A percentile compares a stretch with the other conserved stretches of the same genome.
phyloP scores from a whole-genome alignment of 2,329 filamentous ascomycete species.

The Zymoseptoria ardabiliae region DNA sequence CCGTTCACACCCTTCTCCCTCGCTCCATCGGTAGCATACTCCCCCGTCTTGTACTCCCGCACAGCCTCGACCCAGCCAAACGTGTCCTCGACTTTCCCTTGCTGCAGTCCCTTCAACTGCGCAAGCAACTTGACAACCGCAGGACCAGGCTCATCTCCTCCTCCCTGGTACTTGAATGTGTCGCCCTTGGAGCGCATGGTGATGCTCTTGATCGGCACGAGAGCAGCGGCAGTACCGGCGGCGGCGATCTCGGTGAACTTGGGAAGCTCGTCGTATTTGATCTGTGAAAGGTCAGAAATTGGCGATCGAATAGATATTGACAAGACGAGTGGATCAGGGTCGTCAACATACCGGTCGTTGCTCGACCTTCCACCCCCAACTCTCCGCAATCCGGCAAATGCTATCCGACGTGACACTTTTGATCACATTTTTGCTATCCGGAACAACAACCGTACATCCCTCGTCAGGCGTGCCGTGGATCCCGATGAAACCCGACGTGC shows the following conservation, averaged over 20 bases:
- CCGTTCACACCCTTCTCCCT: slow-evolving; percentile 13
- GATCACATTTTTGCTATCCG: slow-evolving; percentile 81
- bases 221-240: slow-evolving; percentile 80
- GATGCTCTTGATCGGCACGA: slow-evolving; percentile 89
- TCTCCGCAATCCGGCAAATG: slow-evolving; percentile 65
- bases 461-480: slow-evolving; percentile 51
- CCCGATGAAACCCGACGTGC: slow-evolving; percentile 87
- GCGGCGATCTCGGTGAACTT: slow-evolving; percentile 76
- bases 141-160: slow-evolving; percentile 63
- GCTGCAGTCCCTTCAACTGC: slow-evolving; percentile 78
- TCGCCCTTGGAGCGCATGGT: slow-evolving; percentile 57
- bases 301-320: too few relatives aligned
- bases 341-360: slow-evolving; percentile 52
- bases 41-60: slow-evolving; percentile 30
- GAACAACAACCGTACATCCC: slow-evolving; percentile 67
- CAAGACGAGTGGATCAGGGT: too few relatives aligned
- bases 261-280: slow-evolving; percentile 57
- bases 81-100: slow-evolving; percentile 67
- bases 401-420: slow-evolving; percentile 78
- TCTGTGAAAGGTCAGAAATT: slow-evolving; percentile 35
- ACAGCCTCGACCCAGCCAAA: slow-evolving; percentile 62
- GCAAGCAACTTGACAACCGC: slow-evolving; percentile 64
- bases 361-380: slow-evolving; percentile 80
- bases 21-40: slow-evolving; percentile 21
- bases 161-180: slow-evolving; percentile 49